phyloP scores from a whole-genome alignment of 148 eudicot species.

The Rheum nobile region DNA sequence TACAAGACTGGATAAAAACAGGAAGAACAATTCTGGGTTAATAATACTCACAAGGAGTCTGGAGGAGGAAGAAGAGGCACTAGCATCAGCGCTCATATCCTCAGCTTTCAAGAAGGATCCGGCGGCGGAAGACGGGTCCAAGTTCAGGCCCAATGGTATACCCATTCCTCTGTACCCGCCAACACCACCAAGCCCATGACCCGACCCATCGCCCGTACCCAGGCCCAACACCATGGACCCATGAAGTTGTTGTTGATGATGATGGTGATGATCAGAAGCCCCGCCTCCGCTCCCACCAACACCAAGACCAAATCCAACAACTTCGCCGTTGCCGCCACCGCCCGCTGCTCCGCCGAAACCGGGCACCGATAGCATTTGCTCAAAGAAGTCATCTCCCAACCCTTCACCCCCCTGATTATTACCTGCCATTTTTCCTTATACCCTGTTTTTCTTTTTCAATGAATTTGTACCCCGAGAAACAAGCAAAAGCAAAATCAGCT shows the following conservation, averaged over 20 bases:
- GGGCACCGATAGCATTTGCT: constrained; percentile 31
- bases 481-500: not conserved
- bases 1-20: not conserved
- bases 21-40: not conserved
- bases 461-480: not conserved
- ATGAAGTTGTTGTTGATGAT: constrained; percentile 10
- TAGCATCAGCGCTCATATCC: constrained; percentile 13
- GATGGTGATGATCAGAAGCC: constrained; percentile 17
- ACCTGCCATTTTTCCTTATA: constrained; percentile 19
- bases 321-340: not conserved
- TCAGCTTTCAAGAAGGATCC: constrained; percentile 9
- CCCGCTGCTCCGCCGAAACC: constrained; percentile 13
- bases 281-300: constrained; percentile 11
- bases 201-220: constrained; percentile 30
- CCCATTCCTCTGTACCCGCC: constrained; percentile 36
- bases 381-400: constrained; percentile 36
- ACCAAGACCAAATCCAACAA: not conserved
- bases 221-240: constrained; percentile 21
- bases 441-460: not conserved
- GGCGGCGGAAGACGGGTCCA: constrained; percentile 27
- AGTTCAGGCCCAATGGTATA: constrained; percentile 34
- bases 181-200: constrained; percentile 26
- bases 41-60: constrained; percentile 28
- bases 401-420: constrained; percentile 23
- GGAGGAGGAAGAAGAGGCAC: constrained; percentile 25